Evolutionary conservation across 2,329 filamentous ascomycete genomes (phyloP), one percentile per base, ranked within the genome.

Genomic region (Diaporthe ilicicola): DNA sequence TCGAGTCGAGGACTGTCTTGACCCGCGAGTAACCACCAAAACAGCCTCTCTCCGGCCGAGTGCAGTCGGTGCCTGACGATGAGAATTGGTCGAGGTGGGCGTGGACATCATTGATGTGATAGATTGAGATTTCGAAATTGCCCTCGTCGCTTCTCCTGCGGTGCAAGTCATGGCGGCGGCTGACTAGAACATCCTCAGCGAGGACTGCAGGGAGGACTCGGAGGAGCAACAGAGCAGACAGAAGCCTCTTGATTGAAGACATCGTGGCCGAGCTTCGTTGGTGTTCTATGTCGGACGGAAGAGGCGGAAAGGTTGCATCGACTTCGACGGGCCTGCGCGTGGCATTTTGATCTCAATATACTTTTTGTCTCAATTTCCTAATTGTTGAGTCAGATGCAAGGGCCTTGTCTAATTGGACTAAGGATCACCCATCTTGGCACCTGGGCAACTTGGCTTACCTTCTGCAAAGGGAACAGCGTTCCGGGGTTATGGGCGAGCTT

Each of bases 61-160:
- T 86, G 81, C 90, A 92, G 79, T 91, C 89, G 13, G 88, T 87
- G 68, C 90, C 90, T 0, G 88, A 88, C 17, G 86, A 84, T 34
- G 85, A 82, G 79, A 89, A 92, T 78, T 92, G 80, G 76, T 92
- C 90, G 22, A 92, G 82, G 77, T 92, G 90, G 17, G 90, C 86
- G 77, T 92, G 90, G 17, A 92, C 88, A 77, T 92, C 90, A 76
- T 92, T 92, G 83, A 92, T 85, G 78, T 92, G 90, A 80, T 91
- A 91, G 81, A 92, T 91, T 8, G 89, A 88, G 70, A 89, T 85
- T 76, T 88, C 88, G 77, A 84, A 88, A 74, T 88, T 83, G 44
- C 86, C 86, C 4, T 82, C 76, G 29, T 78, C 78, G 74, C 88
- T 84, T 56, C 86, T 79, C 72, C 83, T 85, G 42, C 87, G 85